Percentiles rank a stretch among this genome's conserved stretches.
phyloP scores from a whole-genome alignment of 371 early-diverging fungal genomes.

The Edhazardia aedis region DNA sequence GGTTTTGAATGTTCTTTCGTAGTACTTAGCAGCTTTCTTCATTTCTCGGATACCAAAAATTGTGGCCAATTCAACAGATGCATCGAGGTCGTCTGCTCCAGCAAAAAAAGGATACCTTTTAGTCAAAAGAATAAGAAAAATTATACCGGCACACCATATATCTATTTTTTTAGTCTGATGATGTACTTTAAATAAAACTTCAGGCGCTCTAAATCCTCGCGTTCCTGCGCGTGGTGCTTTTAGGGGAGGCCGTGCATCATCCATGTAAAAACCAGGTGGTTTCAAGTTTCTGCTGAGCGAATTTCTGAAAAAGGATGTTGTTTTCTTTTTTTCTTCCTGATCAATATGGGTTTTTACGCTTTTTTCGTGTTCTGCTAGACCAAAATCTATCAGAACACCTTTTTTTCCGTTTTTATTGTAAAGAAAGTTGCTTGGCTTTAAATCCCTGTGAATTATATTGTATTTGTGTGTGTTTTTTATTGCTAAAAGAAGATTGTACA shows the following conservation, averaged over 20 bases:
- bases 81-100: slow-evolving; percentile 62
- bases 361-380: slow-evolving; percentile 60
- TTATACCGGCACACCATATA: slow-evolving; percentile 81
- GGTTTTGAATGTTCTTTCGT: slow-evolving; percentile 43
- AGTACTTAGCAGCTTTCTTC: slow-evolving; percentile 48
- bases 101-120: slow-evolving; percentile 74
- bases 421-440: slow-evolving; percentile 86
- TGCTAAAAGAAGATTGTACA: slow-evolving; percentile 56
- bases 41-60: slow-evolving; percentile 63
- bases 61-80: slow-evolving; percentile 62
- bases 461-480: slow-evolving; percentile 45
- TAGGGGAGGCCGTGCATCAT: slow-evolving; percentile 50
- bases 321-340: slow-evolving; percentile 7
- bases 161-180: slow-evolving; percentile 66
- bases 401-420: slow-evolving; percentile 51
- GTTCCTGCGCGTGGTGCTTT: slow-evolving; percentile 85
- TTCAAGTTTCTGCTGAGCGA: neutral
- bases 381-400: slow-evolving; percentile 84
- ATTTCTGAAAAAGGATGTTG: neutral
- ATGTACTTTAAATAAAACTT: slow-evolving; percentile 63
- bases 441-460: slow-evolving; percentile 60
- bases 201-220: slow-evolving; percentile 82
- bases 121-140: slow-evolving; percentile 58
- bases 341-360: neutral
- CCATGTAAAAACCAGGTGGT: slow-evolving; percentile 42